Conservation (phyloP, 495 filamentous ascomycete genomes). For the Cairneyella variabilis region DNA sequence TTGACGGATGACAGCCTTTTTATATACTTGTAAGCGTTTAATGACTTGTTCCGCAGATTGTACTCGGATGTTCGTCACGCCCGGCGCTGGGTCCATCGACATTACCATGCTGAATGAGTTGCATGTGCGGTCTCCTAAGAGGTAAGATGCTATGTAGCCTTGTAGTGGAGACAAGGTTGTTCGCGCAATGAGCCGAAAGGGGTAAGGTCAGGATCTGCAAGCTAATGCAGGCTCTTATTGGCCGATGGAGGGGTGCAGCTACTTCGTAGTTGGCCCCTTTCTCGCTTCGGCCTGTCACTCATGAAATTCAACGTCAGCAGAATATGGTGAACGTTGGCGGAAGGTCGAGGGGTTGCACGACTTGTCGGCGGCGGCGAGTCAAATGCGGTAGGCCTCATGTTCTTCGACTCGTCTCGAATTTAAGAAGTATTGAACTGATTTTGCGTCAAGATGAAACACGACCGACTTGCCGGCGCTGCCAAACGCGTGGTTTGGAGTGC, state of each 20-base stretch:
- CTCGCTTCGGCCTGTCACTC: no score
- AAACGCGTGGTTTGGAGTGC: conserved; percentile 7
- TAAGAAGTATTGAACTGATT: neutral
- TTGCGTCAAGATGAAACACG: conserved; percentile 2
- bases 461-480: conserved; percentile 3
- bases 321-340: conserved; percentile 9
- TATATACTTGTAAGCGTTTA: neutral
- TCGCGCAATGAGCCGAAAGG: conserved; percentile 1
- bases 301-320: neutral
- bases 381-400: conserved; percentile 6
- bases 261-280: no score
- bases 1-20: neutral
- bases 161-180: neutral
- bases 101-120: no score
- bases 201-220: neutral
- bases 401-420: neutral
- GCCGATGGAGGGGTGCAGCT: no score
- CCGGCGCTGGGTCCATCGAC: no score
- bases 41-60: neutral
- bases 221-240: no score
- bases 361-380: conserved; percentile 3
- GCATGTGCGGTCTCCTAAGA: no score
- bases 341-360: conserved; percentile 6
- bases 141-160: no score
- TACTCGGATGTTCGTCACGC: no score